Base-by-base conservation (phyloP, 2,329 filamentous ascomycete species). In the Fusarium fujikuroi region DNA sequence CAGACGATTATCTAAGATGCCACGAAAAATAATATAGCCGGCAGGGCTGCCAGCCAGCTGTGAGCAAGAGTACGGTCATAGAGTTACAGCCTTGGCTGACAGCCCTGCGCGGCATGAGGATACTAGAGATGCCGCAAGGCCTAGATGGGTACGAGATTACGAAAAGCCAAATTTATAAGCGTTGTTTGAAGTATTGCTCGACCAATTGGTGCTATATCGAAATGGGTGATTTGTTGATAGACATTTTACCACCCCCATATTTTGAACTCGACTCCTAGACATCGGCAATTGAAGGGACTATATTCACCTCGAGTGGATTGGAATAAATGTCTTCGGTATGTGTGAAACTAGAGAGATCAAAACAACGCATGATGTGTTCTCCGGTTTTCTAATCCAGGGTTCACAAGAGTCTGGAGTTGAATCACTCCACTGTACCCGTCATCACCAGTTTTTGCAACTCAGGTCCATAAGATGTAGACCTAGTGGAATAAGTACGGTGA, bases 1-100 rank as follows among this genome's bases (percentile, higher is more conserved):
- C 87, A 94, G 28, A 90, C 61, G 7, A 87, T 79, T 50, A 92
- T 86, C 92, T 92, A 92, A 30, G 82, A 71, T 80, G 2, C 90
- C 89, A 32, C 78, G 81, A 12, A 79, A 90, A 92, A 91, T 83
- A 18, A 85, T 77, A 69, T 87, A 90, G 19, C 88, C 89, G 44
- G 90, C 89, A 73, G 88, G 87, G 79, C 88, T 90, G 77, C 91
- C 89, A 50, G 85, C 84, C 34, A 88, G 74, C 21, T 87, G 86
- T 3, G 92, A 9, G 94, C 86, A 19, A 90, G 7, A 84, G 81
- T 18, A 86, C 86, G 5, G 87, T 81, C 4, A 86, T 83, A 91
- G 75, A 9, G 91, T 90, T 42, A 90, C 87, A 49, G 90, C 85
- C 76, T 82, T 91, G 80, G 82, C 90, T 76, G 82, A 92, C 92